phyloP scores from a whole-genome alignment of 1,284 basidiomycete genomes.

The Schizophyllum amplum region DNA sequence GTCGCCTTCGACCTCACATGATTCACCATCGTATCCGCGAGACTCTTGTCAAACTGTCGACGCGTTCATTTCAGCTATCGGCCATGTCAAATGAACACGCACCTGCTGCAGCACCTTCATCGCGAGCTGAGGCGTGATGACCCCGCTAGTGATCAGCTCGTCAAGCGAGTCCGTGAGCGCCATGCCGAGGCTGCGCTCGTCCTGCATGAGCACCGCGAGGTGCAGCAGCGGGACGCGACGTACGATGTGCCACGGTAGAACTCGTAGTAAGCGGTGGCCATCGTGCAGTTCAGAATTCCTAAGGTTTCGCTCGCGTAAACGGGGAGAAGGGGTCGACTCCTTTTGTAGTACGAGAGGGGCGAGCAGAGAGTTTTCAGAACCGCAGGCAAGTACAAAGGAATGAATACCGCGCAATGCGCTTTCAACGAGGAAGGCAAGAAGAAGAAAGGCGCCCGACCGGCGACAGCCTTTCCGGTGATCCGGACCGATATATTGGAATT shows the following conservation, averaged over 20 bases:
- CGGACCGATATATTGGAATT: too few relatives aligned
- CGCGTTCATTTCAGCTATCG: neutral
- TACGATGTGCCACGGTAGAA: conserved; percentile 87
- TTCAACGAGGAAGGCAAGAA: too few relatives aligned
- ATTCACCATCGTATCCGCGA: conserved; percentile 86
- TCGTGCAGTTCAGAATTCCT: conserved; percentile 20
- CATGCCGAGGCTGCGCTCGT: conserved; percentile 76
- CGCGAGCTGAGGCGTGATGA: conserved; percentile 95
- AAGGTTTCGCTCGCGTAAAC: too few relatives aligned
- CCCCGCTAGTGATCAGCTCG: conserved; percentile 95
- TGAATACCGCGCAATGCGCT: too few relatives aligned
- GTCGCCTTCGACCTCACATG: conserved; percentile 89
- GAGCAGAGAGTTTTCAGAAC: too few relatives aligned
- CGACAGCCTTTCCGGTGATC: too few relatives aligned
- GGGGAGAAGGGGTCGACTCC: too few relatives aligned
- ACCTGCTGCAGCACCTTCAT: conserved; percentile 98
- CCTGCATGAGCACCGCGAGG: neutral
- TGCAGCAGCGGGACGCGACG: conserved; percentile 23
- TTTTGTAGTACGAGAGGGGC: too few relatives aligned
- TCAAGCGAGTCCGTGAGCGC: conserved; percentile 98
- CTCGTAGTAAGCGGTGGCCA: conserved; percentile 84
- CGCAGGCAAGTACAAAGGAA: too few relatives aligned
- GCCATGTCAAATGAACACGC: conserved; percentile 15
- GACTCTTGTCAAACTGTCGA: conserved; percentile 85
- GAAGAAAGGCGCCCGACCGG: too few relatives aligned